Conservation (phyloP, 2,329 filamentous ascomycete species). For the Aspergillus ochraceus region DNA sequence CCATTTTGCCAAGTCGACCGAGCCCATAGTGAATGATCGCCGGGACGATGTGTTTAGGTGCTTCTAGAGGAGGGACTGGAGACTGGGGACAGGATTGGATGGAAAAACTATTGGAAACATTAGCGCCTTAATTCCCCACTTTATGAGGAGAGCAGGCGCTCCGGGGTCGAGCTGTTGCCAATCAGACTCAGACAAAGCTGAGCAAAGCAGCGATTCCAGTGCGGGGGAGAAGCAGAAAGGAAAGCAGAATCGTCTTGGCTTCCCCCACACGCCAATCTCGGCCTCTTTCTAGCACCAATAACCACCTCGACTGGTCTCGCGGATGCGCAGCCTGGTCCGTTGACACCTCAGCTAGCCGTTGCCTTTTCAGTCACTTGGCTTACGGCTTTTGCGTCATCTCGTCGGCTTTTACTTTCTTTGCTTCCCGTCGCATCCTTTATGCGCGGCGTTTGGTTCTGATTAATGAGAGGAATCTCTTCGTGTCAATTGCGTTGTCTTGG, state of each 20-base stretch:
- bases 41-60: neutral
- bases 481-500: neutral
- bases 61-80: neutral
- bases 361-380: neutral
- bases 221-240: neutral
- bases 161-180: neutral
- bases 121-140: slow-evolving; percentile 2
- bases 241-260: neutral
- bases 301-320: neutral
- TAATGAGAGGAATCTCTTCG: neutral
- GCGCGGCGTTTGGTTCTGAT: neutral
- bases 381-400: neutral
- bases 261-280: too few relatives aligned
- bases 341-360: neutral
- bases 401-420: neutral
- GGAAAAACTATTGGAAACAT: slow-evolving; percentile 4
- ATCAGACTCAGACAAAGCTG: neutral
- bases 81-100: slow-evolving; percentile 3
- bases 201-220: neutral
- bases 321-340: neutral
- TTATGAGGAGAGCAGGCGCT: neutral
- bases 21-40: neutral
- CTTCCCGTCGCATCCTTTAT: neutral
- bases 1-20: neutral
- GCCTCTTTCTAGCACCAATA: neutral